phyloP scores from a whole-genome alignment of 805 yeast species.

The Wickerhamiella azymoides region DNA sequence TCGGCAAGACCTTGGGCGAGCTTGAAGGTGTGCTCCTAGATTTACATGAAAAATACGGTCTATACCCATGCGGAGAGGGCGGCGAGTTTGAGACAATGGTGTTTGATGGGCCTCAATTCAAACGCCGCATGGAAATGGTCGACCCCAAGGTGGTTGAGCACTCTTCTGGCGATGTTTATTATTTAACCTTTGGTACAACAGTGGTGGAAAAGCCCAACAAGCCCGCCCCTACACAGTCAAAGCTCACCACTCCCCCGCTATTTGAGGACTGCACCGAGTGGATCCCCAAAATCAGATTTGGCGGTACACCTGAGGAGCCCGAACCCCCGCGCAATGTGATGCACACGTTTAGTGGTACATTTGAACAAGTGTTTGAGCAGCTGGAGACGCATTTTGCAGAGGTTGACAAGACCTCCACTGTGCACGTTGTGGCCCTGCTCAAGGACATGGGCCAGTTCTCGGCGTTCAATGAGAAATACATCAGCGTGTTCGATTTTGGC shows the following conservation, averaged over 20 bases:
- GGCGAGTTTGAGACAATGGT: constrained; percentile 96
- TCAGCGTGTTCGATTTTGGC: constrained; percentile 38
- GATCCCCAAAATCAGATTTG: not conserved
- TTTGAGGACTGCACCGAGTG: constrained; percentile 11
- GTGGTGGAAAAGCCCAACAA: constrained; percentile 29
- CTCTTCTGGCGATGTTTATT: constrained; percentile 47
- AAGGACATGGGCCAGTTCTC: constrained; percentile 52
- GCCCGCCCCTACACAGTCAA: constrained; percentile 14
- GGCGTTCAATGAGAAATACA: constrained; percentile 48
- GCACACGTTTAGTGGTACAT: constrained; percentile 6
- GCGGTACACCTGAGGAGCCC: not conserved
- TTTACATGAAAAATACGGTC: constrained; percentile 54
- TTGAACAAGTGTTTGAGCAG: constrained; percentile 5
- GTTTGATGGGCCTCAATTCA: constrained; percentile 77
- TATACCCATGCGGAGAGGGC: constrained; percentile 96
- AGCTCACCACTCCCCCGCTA: not conserved
- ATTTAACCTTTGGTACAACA: constrained; percentile 33
- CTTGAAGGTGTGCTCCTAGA: constrained; percentile 40
- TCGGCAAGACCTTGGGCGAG: constrained; percentile 55
- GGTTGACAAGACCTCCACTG: not conserved
- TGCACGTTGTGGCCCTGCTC: constrained; percentile 27
- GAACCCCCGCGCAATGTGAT: not conserved
- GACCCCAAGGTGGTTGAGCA: constrained; percentile 32
- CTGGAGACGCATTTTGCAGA: constrained; percentile 3
- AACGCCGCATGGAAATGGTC: constrained; percentile 33